These are phyloP conservation scores for Penicillium waksmanii DNA, from an alignment of 495 filamentous ascomycete genomes.

Conservation along the genomic window DNA sequence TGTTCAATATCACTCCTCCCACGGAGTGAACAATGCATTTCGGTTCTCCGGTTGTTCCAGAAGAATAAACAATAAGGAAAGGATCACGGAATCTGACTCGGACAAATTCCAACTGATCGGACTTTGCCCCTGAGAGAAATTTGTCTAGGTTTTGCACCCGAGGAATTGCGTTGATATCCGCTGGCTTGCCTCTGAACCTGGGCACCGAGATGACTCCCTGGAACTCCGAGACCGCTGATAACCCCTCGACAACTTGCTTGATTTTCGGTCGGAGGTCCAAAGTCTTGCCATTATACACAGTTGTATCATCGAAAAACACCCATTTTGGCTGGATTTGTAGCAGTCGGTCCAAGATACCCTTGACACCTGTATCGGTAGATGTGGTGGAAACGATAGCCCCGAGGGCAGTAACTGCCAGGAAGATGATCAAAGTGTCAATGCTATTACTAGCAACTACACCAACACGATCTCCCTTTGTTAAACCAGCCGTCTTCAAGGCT, in stretches of 20 bases:
- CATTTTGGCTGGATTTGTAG: constrained; percentile 71
- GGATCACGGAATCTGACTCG: constrained; percentile 56
- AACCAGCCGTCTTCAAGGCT: constrained; percentile 64
- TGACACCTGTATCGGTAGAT: constrained; percentile 77
- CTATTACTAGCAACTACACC: constrained; percentile 72
- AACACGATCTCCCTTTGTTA: constrained; percentile 72
- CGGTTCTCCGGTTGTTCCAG: constrained; percentile 76
- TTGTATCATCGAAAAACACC: constrained; percentile 75
- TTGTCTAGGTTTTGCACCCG: constrained; percentile 52
- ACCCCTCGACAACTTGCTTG: constrained; percentile 61
- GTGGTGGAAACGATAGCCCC: constrained; percentile 71
- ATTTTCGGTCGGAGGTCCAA: constrained; percentile 74
- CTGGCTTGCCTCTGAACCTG: constrained; percentile 58
- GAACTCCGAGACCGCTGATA: constrained; percentile 62
- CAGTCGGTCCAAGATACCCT: constrained; percentile 73
- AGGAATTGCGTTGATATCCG: constrained; percentile 59
- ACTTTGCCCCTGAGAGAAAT: constrained; percentile 53
- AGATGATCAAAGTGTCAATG: constrained; percentile 68
- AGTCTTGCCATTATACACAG: constrained; percentile 77
- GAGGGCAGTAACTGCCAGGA: constrained; percentile 63
- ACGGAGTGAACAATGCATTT: constrained; percentile 77
- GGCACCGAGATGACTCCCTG: constrained; percentile 65
- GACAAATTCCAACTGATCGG: constrained; percentile 56
- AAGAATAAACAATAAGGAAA: constrained; percentile 76
- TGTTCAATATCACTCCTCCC: constrained; percentile 28